These are phyloP conservation scores for Dunaliella primolecta DNA, from an alignment of 139 green algal species.

Conservation along the genomic window DNA sequence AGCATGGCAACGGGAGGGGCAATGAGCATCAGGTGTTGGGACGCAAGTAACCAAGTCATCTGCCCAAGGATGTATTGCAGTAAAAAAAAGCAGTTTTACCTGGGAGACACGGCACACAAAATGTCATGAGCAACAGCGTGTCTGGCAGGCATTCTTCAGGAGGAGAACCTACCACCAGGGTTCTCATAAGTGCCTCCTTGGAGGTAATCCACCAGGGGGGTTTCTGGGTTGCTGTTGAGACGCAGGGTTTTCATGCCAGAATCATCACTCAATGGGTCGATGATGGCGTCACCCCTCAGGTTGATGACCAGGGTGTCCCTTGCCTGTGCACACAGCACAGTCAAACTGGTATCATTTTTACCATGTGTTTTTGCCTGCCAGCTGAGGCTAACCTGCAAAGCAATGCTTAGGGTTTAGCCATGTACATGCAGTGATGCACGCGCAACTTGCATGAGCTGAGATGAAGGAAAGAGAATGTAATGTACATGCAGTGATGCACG, in stretches of 20 bases:
- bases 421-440: not conserved
- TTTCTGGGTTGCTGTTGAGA: not conserved
- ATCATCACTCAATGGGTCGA: not conserved
- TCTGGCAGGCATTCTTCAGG: not conserved
- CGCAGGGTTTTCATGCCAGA: not conserved
- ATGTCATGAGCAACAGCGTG: not conserved
- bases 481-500: no score
- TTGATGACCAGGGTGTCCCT: not conserved
- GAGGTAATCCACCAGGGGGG: not conserved
- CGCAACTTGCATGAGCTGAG: not conserved
- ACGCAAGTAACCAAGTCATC: not conserved
- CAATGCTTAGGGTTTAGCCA: not conserved
- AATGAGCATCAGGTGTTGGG: no score
- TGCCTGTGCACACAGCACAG: not conserved
- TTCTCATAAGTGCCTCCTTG: not conserved
- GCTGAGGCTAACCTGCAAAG: no score
- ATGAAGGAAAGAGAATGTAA: no score
- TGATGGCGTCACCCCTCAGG: not conserved
- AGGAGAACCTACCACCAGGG: not conserved
- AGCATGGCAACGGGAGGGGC: no score
- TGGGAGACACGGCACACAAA: not conserved
- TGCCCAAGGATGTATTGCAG: not conserved
- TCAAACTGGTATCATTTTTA: no score
- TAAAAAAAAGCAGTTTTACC: not conserved
- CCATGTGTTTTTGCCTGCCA: no score